Base-by-base conservation (phyloP, 495 filamentous ascomycete species). In the Monascus purpureus region DNA sequence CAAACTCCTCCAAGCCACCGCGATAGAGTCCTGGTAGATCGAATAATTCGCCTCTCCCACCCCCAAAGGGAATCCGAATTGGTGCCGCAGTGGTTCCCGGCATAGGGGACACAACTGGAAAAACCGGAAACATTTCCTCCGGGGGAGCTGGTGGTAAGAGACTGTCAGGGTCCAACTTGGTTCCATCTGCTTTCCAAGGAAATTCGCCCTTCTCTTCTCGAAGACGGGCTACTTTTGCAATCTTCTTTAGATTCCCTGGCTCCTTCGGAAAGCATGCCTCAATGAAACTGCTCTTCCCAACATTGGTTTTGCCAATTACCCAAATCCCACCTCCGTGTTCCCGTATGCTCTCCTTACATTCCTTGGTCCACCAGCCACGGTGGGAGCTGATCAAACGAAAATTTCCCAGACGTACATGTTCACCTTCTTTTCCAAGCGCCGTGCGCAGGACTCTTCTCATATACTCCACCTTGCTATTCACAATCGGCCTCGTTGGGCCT, bases 251-350 rank as follows among this genome's bases (percentile, higher is more conserved):
- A 18, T 59, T 57, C 42, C 63, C 70, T 27, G 73, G 67, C 15
- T 81, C 82, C 49, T 93, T 92, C 11, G 87, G 87, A 43, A 83
- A 92, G 12, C 92, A 75, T 6, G 64, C 65, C 45, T 87, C 73
- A 33, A 95, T 84, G 15, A 99, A 75, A 39, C 75, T 77, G 47
- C 86, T 94, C 54, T 99, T 99, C 9, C 90, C 90, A 16, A 96
- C 90, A 47, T 99, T 99, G 31, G 79, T 83, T 43, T 87, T 93
- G n/a, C 92, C 90, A 15, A 96, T 82, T 63, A 99, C 75, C 90
- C 90, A 99, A n/a, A 81, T 70, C 4, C 78, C 92, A 2, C 88
- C 86, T 6, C 78, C 82, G 24, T 82, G 72, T 20, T 73, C 57
- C 55, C 67, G 79, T 28, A 93, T 82, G 17, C 84, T 73, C 43